Conservation (phyloP, 129 eudicot genomes). For the Artemisia argyi region DNA sequence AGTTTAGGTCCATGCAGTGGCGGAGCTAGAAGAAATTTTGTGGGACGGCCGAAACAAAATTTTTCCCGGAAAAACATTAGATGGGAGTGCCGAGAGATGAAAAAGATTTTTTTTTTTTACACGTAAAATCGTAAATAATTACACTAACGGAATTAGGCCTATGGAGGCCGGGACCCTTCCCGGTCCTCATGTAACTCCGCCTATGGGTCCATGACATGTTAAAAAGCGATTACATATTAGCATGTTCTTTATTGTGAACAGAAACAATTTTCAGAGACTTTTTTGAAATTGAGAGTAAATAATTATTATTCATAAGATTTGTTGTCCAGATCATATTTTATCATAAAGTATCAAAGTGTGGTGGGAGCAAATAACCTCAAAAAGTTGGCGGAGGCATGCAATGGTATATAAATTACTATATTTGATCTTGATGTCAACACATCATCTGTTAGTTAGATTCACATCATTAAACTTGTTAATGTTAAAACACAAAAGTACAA, state of each 20-base stretch:
- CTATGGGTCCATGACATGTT: background rate
- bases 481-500: conserved; percentile 6
- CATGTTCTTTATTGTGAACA: no score
- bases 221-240: background rate
- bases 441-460: conserved; percentile 2
- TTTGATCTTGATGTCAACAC: background rate
- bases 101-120: no score
- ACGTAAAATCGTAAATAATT: no score
- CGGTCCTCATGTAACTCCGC: no score
- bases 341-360: conserved; percentile 10
- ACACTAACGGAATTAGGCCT: no score
- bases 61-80: no score
- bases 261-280: no score
- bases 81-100: no score
- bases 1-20: background rate
- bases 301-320: background rate
- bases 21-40: no score
- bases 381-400: conserved; percentile 7
- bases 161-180: no score
- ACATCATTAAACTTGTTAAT: conserved; percentile 7
- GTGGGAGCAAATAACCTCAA: background rate
- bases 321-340: background rate
- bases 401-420: background rate
- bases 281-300: background rate
- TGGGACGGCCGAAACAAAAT: no score